Evolutionary conservation across 495 filamentous ascomycete genomes (phyloP).

Genomic region (Annulohypoxylon moriforme): DNA sequence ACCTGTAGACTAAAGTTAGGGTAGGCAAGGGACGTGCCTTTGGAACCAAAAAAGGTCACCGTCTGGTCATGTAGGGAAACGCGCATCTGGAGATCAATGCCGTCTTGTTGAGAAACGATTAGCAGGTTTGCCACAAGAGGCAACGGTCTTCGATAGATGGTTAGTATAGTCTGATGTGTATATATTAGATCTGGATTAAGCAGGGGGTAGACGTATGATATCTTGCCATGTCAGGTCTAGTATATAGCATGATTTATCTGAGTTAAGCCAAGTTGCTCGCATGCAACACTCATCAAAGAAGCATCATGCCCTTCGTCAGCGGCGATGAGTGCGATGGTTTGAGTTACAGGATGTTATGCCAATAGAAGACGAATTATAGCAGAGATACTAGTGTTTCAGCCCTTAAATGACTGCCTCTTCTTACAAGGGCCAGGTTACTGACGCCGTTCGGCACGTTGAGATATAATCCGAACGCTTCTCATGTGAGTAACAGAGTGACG

Average conservation of each 20-base stretch:
- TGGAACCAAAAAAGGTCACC: slow-evolving; percentile 39
- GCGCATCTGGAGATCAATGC: slow-evolving; percentile 50
- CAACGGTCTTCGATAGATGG: slow-evolving; percentile 19
- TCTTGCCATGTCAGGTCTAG: slow-evolving; percentile 41
- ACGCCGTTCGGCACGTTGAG: slow-evolving; percentile 39
- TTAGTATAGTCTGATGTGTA: slow-evolving; percentile 35
- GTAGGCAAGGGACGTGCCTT: slow-evolving; percentile 41
- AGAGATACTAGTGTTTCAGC: slow-evolving; percentile 38
- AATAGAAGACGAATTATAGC: slow-evolving; percentile 14
- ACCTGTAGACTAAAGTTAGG: slow-evolving; percentile 31
- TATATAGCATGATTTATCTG: slow-evolving; percentile 43
- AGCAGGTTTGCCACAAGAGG: slow-evolving; percentile 39
- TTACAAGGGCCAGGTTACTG: slow-evolving; percentile 31
- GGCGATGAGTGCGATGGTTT: slow-evolving; percentile 5
- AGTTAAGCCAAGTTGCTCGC: slow-evolving; percentile 31
- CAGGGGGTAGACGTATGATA: slow-evolving; percentile 43
- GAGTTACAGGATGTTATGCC: slow-evolving; percentile 7
- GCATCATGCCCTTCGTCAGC: slow-evolving; percentile 32
- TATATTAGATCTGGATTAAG: slow-evolving; percentile 36
- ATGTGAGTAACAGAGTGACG: slow-evolving; percentile 41
- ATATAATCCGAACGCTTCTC: slow-evolving; percentile 39
- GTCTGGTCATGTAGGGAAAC: slow-evolving; percentile 43
- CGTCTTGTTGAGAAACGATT: slow-evolving; percentile 42
- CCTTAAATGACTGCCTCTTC: slow-evolving; percentile 7
- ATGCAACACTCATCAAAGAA: slow-evolving; percentile 34